A percentile compares a stretch with the other conserved stretches of the same genome.
Evolutionary conservation across 2,329 filamentous ascomycete genomes (phyloP).

Genomic region (Anisogramma anomala): DNA sequence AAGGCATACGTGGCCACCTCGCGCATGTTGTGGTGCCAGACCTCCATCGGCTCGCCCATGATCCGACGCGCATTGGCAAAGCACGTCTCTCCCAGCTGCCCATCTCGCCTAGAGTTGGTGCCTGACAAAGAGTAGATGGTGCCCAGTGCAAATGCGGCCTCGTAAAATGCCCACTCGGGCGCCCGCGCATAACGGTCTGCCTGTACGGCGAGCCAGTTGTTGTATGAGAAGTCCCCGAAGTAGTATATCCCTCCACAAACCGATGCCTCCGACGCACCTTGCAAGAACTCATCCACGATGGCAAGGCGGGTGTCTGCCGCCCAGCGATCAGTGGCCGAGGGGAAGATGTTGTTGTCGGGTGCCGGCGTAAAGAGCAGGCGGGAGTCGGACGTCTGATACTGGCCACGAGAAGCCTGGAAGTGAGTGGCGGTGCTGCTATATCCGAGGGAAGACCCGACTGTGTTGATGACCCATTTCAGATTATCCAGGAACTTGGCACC

Average conservation of each 20-base stretch:
- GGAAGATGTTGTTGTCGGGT: neutral
- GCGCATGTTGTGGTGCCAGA: slow-evolving; percentile 28
- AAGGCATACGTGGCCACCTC: slow-evolving; percentile 34
- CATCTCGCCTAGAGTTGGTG: slow-evolving; percentile 21
- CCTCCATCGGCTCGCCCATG: slow-evolving; percentile 36
- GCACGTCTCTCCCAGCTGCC: slow-evolving; percentile 30
- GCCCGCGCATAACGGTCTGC: neutral
- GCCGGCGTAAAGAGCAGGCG: slow-evolving; percentile 25
- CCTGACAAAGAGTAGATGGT: slow-evolving; percentile 23
- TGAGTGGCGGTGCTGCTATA: slow-evolving; percentile 17
- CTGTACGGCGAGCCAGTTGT: slow-evolving; percentile 11
- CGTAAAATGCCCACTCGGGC: slow-evolving; percentile 32
- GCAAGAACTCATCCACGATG: slow-evolving; percentile 32
- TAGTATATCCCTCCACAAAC: slow-evolving; percentile 40
- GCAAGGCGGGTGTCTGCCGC: slow-evolving; percentile 27
- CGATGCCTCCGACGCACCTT: slow-evolving; percentile 30
- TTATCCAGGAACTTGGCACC: slow-evolving; percentile 39
- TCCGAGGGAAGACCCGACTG: slow-evolving; percentile 23
- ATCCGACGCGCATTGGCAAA: slow-evolving; percentile 33
- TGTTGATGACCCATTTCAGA: slow-evolving; percentile 35
- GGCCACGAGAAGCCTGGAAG: slow-evolving; percentile 32
- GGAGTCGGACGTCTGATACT: slow-evolving; percentile 37
- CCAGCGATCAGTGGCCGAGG: neutral
- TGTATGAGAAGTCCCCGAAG: slow-evolving; percentile 22
- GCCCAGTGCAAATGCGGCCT: slow-evolving; percentile 34